These are phyloP conservation scores for Komagataella pseudopastoris DNA, from an alignment of 805 yeast species.

Conservation along the genomic window DNA sequence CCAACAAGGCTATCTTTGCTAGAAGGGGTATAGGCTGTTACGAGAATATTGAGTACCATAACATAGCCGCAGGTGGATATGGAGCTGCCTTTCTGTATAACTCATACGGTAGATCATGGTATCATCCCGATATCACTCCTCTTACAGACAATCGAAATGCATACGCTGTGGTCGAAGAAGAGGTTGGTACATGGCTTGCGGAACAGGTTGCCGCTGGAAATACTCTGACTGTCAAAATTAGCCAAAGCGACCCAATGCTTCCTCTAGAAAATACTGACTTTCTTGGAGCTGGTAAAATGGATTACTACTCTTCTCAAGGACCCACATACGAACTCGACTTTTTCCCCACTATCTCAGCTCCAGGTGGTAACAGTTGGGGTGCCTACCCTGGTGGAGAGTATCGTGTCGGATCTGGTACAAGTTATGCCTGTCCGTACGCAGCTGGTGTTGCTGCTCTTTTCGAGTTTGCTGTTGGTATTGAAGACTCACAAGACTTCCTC, in stretches of 20 bases:
- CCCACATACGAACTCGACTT: conserved; percentile 9
- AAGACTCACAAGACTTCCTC: conserved; percentile 1
- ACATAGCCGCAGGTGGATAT: neutral
- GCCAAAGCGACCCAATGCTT: neutral
- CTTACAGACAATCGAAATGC: neutral
- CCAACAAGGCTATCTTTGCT: neutral
- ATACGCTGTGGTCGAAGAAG: conserved; percentile 2
- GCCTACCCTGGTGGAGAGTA: conserved; percentile 2
- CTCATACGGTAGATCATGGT: neutral
- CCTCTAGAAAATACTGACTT: neutral
- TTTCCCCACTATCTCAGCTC: conserved; percentile 10
- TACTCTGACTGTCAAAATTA: neutral
- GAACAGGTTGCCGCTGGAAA: conserved; percentile 1
- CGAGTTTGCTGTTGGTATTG: conserved; percentile 2
- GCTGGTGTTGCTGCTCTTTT: conserved; percentile 9
- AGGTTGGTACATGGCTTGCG: conserved; percentile 4
- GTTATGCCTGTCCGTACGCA: conserved; percentile 9
- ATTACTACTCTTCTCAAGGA: conserved; percentile 8
- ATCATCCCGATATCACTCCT: conserved; percentile 1
- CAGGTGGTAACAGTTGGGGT: conserved; percentile 9
- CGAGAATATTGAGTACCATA: neutral
- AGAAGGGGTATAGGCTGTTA: conserved; percentile 2
- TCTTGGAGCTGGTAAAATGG: conserved; percentile 5
- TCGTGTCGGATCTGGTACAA: conserved; percentile 7
- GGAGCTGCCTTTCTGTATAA: conserved; percentile 1